These are phyloP conservation scores for Quercus agrifolia DNA, from an alignment of 306 rosid species.

Conservation along the genomic window DNA sequence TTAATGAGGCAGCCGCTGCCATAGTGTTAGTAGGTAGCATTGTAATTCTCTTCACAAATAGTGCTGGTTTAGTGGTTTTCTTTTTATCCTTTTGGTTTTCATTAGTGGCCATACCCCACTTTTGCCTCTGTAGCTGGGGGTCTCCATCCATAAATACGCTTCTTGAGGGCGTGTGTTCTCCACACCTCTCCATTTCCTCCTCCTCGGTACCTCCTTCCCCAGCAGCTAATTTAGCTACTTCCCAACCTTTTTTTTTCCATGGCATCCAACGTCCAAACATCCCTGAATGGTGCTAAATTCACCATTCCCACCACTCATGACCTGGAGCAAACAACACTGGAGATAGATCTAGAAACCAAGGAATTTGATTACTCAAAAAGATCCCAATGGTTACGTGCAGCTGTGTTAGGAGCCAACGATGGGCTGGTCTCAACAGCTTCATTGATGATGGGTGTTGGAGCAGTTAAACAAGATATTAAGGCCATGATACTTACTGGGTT, in stretches of 20 bases:
- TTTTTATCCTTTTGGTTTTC: conserved; percentile 2
- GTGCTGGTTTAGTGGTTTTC: not conserved
- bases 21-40: not conserved
- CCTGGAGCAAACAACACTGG: conserved; percentile 46
- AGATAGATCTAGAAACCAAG: conserved; percentile 24
- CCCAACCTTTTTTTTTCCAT: conserved; percentile 4
- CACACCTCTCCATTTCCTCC: conserved; percentile 48
- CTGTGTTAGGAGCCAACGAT: conserved; percentile 90
- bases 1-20: not conserved
- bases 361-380: conserved; percentile 81
- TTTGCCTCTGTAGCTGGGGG: conserved; percentile 24
- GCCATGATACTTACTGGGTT: conserved; percentile 86
- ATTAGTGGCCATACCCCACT: conserved; percentile 52
- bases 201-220: not conserved
- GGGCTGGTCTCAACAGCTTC: conserved; percentile 94
- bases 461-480: conserved; percentile 74
- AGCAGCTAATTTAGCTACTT: not conserved
- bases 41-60: not conserved
- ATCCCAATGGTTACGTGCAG: conserved; percentile 93
- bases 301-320: conserved; percentile 26
- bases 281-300: conserved; percentile 31
- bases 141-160: conserved; percentile 67
- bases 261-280: conserved; percentile 36
- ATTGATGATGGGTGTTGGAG: conserved; percentile 93
- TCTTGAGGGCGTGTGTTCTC: conserved; percentile 63